Conservation (phyloP, 2,329 filamentous ascomycete species). For the Ophiostoma triangulosporum region DNA sequence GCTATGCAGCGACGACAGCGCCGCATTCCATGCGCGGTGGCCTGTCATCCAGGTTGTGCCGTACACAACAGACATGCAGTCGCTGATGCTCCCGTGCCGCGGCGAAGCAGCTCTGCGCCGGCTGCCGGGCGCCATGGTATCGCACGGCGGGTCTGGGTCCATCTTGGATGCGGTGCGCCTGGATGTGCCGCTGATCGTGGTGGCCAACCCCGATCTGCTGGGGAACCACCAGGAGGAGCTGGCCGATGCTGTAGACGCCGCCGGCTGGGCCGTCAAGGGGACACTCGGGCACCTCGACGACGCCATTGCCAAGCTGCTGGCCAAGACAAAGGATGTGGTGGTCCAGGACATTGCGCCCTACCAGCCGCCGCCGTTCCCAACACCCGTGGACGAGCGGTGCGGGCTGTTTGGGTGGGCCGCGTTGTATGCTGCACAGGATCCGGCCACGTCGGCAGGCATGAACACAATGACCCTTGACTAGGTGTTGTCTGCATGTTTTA, state of each 20-base stretch:
- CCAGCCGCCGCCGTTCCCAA: conserved; percentile 18
- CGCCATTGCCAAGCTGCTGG: conserved; percentile 15
- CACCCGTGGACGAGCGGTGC: conserved; percentile 17
- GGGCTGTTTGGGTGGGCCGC: conserved; percentile 23
- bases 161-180: conserved; percentile 71
- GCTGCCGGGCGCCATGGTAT: conserved; percentile 62
- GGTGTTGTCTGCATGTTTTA: not conserved
- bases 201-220: conserved; percentile 70
- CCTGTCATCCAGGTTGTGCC: conserved; percentile 35
- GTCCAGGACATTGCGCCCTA: conserved; percentile 16
- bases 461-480: conserved; percentile 9
- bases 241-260: conserved; percentile 57
- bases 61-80: conserved; percentile 48
- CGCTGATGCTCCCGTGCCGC: conserved; percentile 45
- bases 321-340: conserved; percentile 12
- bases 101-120: conserved; percentile 21
- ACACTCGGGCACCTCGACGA: conserved; percentile 34
- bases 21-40: conserved; percentile 2
- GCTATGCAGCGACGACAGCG: conserved; percentile 23
- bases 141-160: conserved; percentile 83
- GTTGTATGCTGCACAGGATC: conserved; percentile 1
- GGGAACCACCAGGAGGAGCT: conserved; percentile 89
- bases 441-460: not conserved
- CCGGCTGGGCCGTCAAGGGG: conserved; percentile 67
- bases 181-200: conserved; percentile 67